A percentile compares a stretch with the other conserved stretches of the same genome.
Conservation (phyloP, 495 filamentous ascomycete species). For the Neurospora sp. region DNA sequence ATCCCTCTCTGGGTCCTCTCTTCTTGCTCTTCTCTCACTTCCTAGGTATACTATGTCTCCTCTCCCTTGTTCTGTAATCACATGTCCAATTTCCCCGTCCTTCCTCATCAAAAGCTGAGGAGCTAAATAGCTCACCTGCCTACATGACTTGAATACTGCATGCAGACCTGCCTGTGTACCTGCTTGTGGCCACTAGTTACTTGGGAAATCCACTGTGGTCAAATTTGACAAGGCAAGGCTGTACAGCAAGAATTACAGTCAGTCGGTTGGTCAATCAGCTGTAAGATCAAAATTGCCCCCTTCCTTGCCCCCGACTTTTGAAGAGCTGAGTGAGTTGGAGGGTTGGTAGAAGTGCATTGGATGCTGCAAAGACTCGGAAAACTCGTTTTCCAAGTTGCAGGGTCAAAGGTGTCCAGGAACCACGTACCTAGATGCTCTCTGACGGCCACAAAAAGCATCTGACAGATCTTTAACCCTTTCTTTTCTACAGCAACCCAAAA, state of each 20-base stretch:
- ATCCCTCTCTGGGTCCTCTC: background rate
- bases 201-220: background rate
- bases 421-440: background rate
- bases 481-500: background rate
- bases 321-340: background rate
- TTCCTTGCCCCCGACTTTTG: background rate
- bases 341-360: background rate
- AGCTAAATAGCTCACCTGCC: background rate
- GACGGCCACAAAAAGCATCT: background rate
- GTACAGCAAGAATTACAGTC: background rate
- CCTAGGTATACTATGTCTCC: too few relatives aligned
- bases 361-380: background rate
- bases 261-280: background rate
- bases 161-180: background rate
- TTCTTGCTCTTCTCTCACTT: background rate
- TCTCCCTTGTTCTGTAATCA: background rate
- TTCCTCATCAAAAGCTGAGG: background rate
- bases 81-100: background rate
- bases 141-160: background rate
- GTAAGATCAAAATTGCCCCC: background rate
- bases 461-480: background rate
- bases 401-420: background rate
- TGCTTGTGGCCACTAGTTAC: background rate
- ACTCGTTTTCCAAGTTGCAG: background rate
- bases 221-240: background rate